Evolutionary conservation across 441 rosid genomes (phyloP).

Genomic region (Biscutella laevigata): DNA sequence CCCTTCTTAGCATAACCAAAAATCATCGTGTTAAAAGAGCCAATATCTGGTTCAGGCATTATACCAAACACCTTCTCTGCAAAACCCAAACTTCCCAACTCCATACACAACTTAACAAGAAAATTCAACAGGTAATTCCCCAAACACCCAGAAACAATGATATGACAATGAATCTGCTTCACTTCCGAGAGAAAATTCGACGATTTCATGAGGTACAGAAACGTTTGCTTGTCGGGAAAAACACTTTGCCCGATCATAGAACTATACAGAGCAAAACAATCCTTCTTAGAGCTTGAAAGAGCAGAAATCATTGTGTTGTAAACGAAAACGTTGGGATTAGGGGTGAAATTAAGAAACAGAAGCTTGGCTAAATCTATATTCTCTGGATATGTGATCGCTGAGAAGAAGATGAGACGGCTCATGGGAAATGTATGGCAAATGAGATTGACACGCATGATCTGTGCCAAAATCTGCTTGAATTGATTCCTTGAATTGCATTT

Average conservation of each 20-base stretch:
- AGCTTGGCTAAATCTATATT: slow-evolving; percentile 35
- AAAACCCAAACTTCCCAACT: slow-evolving; percentile 26
- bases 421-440: slow-evolving; percentile 43
- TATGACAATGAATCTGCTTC: slow-evolving; percentile 47
- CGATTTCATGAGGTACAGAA: slow-evolving; percentile 31
- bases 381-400: slow-evolving; percentile 43
- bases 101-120: slow-evolving; percentile 29
- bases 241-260: slow-evolving; percentile 35
- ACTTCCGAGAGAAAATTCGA: slow-evolving; percentile 24
- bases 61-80: slow-evolving; percentile 32
- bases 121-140: slow-evolving; percentile 31
- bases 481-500: slow-evolving; percentile 34
- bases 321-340: slow-evolving; percentile 37
- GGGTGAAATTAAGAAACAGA: slow-evolving; percentile 38
- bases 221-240: slow-evolving; percentile 41
- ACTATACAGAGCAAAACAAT: slow-evolving; percentile 27
- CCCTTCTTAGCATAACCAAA: slow-evolving; percentile 44
- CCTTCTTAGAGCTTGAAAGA: slow-evolving; percentile 15
- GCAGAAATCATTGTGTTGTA: slow-evolving; percentile 46
- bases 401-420: slow-evolving; percentile 48
- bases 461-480: slow-evolving; percentile 45
- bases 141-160: slow-evolving; percentile 29
- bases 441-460: slow-evolving; percentile 40
- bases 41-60: slow-evolving; percentile 35
- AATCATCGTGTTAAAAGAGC: slow-evolving; percentile 37